Evolutionary conservation across 164 flowering plant species (phyloP).

Genomic region (Umbilicus rupestris): DNA sequence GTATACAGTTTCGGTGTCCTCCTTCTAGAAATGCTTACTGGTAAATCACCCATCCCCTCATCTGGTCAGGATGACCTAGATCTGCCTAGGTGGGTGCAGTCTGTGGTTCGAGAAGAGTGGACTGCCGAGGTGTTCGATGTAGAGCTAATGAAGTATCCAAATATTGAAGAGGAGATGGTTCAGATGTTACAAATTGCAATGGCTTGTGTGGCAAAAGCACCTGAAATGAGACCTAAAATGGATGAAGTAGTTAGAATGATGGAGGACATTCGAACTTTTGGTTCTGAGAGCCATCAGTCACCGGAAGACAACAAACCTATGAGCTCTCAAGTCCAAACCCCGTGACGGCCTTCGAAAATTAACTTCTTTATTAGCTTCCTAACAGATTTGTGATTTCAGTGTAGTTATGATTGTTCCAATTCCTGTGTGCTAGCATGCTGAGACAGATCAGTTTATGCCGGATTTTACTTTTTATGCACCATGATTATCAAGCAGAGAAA

Average conservation of each 20-base stretch:
- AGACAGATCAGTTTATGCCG: background rate
- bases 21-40: conserved; percentile 60
- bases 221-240: conserved; percentile 47
- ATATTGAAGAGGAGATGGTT: conserved; percentile 57
- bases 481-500: background rate
- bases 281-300: conserved; percentile 36
- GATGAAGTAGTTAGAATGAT: conserved; percentile 64
- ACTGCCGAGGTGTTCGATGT: conserved; percentile 54
- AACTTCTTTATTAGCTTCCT: background rate
- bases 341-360: background rate
- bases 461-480: background rate
- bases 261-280: conserved; percentile 45
- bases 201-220: conserved; percentile 46
- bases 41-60: conserved; percentile 40
- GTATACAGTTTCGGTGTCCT: conserved; percentile 70
- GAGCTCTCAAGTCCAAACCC: conserved; percentile 7
- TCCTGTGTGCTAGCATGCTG: background rate
- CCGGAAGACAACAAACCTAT: conserved; percentile 21
- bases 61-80: conserved; percentile 45
- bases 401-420: background rate
- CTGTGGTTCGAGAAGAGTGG: conserved; percentile 40
- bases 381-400: background rate
- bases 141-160: conserved; percentile 38
- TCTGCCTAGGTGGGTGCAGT: conserved; percentile 63
- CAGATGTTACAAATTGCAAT: conserved; percentile 59